Conservation (phyloP, 169 alveolate genomes). For the Cryptosporidium muris region DNA sequence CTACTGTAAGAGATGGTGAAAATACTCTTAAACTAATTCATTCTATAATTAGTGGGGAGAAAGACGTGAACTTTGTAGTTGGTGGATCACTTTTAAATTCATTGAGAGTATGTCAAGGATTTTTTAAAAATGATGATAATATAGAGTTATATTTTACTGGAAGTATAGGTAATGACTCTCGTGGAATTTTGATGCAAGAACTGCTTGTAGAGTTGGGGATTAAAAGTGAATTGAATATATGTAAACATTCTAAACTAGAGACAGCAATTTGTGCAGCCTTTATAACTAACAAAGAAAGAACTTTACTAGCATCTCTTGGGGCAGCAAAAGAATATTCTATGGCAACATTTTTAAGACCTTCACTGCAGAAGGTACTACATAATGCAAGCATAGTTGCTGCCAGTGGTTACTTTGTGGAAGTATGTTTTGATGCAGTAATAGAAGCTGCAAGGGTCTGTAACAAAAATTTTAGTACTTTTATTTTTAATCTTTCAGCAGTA, state of each 20-base stretch:
- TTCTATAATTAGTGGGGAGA: constrained; percentile 6
- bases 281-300: constrained; percentile 55
- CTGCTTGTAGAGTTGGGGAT: constrained; percentile 16
- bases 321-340: constrained; percentile 58
- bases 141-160: constrained; percentile 49
- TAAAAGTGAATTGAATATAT: constrained; percentile 30
- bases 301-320: constrained; percentile 42
- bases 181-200: constrained; percentile 59
- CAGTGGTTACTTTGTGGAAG: constrained; percentile 65
- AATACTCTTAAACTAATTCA: constrained; percentile 39
- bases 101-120: constrained; percentile 42
- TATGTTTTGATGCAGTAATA: constrained; percentile 46
- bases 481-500: constrained; percentile 50
- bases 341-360: constrained; percentile 11
- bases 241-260: constrained; percentile 18
- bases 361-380: constrained; percentile 12
- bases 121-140: constrained; percentile 27
- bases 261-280: constrained; percentile 53
- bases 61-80: constrained; percentile 53
- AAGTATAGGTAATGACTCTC: constrained; percentile 50
- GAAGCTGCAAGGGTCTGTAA: constrained; percentile 16
- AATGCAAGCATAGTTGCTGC: constrained; percentile 36
- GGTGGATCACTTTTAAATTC: constrained; percentile 67
- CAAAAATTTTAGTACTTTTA: constrained; percentile 8
- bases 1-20: constrained; percentile 46